Conservation (phyloP, 495 filamentous ascomycete genomes). For the Letharia columbiana region DNA sequence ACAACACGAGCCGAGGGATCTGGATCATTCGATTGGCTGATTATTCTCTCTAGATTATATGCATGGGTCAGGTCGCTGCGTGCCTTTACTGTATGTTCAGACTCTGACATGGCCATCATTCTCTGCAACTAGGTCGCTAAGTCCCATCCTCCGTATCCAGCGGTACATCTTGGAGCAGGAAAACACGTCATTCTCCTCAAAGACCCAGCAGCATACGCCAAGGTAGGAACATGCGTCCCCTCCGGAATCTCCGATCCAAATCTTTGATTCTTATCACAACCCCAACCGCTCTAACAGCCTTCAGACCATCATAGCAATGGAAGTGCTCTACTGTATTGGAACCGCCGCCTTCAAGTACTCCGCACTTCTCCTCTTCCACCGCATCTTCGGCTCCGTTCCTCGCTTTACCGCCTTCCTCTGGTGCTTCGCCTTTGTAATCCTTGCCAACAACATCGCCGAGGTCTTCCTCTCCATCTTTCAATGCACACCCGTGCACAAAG, state of each 20-base stretch:
- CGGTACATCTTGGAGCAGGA: conserved; percentile 16
- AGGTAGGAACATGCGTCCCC: not conserved
- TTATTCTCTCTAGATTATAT: not conserved
- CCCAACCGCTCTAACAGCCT: not conserved
- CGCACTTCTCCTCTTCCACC: conserved; percentile 12
- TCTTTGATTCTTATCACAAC: not conserved
- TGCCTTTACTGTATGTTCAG: conserved; percentile 3
- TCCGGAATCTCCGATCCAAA: not conserved
- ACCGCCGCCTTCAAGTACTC: conserved; percentile 12
- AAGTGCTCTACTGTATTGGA: conserved; percentile 10
- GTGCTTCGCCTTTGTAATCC: conserved; percentile 7
- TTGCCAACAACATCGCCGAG: conserved; percentile 10
- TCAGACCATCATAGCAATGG: conserved; percentile 3
- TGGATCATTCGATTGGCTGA: not conserved
- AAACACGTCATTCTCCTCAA: conserved; percentile 16
- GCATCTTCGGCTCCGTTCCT: conserved; percentile 10
- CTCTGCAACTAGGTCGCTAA: not conserved
- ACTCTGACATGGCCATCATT: not conserved
- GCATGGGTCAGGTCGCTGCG: conserved; percentile 9
- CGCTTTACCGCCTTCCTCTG: conserved; percentile 6
- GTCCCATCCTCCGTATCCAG: not conserved
- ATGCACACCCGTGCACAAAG: conserved; percentile 14
- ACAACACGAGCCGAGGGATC: not conserved
- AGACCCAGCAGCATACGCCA: conserved; percentile 1
- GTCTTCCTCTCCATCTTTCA: conserved; percentile 14